Percentiles rank a stretch among this genome's conserved stretches.
phyloP scores from a whole-genome alignment of 2,329 filamentous ascomycete genomes.

The Microcyclosporella mali region DNA sequence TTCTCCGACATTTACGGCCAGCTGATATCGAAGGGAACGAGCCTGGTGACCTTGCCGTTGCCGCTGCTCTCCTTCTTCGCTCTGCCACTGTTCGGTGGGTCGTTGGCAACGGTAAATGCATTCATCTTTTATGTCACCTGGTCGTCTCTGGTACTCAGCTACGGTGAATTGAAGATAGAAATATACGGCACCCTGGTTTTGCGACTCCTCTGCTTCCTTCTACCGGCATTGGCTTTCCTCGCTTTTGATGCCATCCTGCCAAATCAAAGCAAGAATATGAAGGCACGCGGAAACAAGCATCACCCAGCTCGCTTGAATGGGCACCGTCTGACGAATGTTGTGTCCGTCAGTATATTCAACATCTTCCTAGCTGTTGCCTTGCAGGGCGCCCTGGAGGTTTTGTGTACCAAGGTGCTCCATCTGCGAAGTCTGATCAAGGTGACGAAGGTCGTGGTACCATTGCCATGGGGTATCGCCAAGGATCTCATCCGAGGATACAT shows the following conservation, averaged over 20 bases:
- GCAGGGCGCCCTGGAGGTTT: conserved; percentile 52
- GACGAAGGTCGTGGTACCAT: conserved; percentile 45
- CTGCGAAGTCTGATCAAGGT: conserved; percentile 53
- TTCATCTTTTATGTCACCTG: conserved; percentile 89
- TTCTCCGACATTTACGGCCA: conserved; percentile 22
- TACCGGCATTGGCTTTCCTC: conserved; percentile 67
- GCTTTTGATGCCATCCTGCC: conserved; percentile 66
- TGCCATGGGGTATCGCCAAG: conserved; percentile 56
- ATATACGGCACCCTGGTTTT: conserved; percentile 63
- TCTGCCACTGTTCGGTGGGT: conserved; percentile 66
- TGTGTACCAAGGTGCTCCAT: conserved; percentile 49
- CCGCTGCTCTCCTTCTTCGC: conserved; percentile 58
- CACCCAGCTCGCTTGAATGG: conserved; percentile 42
- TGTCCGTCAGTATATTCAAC: conserved; percentile 51
- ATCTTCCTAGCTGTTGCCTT: conserved; percentile 46
- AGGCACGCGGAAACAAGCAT: conserved; percentile 54
- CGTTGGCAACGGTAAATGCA: conserved; percentile 73
- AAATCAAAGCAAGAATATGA: conserved; percentile 61
- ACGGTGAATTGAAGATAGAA: conserved; percentile 69
- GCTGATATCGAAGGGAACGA: conserved; percentile 24
- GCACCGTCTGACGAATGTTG: conserved; percentile 44
- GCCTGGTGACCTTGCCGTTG: conserved; percentile 30
- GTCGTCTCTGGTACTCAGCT: conserved; percentile 70
- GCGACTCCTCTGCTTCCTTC: conserved; percentile 62
- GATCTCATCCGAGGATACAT: conserved; percentile 50